Conservation (phyloP, 257 asterid species). For the Asclepias syriaca region DNA sequence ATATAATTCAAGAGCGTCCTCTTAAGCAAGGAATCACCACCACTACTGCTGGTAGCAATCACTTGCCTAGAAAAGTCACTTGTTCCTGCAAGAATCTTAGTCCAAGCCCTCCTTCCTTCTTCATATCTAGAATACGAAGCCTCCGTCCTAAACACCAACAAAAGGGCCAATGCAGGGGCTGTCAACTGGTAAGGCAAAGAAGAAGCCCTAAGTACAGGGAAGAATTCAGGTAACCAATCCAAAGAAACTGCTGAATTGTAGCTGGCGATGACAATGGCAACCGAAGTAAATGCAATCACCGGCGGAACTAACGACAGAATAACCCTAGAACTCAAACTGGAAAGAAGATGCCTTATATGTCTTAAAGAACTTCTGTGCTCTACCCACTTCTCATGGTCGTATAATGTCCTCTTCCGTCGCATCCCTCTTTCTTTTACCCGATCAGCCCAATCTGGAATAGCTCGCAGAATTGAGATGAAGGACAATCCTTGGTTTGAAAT, state of each 20-base stretch:
- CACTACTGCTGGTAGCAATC: constrained; percentile 36
- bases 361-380: constrained; percentile 76
- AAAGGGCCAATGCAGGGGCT: constrained; percentile 92
- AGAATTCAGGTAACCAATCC: constrained; percentile 70
- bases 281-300: constrained; percentile 65
- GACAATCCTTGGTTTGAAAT: constrained; percentile 24
- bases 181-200: constrained; percentile 89
- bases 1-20: constrained; percentile 71
- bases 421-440: constrained; percentile 46
- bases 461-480: constrained; percentile 38
- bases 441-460: constrained; percentile 84
- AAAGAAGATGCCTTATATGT: constrained; percentile 59
- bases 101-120: constrained; percentile 84
- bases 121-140: constrained; percentile 91
- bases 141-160: constrained; percentile 89
- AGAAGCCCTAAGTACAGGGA: constrained; percentile 70
- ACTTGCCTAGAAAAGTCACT: constrained; percentile 81
- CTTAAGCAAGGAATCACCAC: constrained; percentile 41
- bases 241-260: constrained; percentile 65
- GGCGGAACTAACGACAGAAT: constrained; percentile 81
- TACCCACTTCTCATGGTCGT: constrained; percentile 68
- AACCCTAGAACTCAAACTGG: constrained; percentile 74
- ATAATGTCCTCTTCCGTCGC: constrained; percentile 53
- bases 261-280: constrained; percentile 55
- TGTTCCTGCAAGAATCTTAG: constrained; percentile 57